Percentiles rank a stretch among this genome's conserved stretches.
These are phyloP conservation scores for Fusarium scirpi DNA, from an alignment of 2,329 filamentous ascomycete genomes.

Conservation along the genomic window DNA sequence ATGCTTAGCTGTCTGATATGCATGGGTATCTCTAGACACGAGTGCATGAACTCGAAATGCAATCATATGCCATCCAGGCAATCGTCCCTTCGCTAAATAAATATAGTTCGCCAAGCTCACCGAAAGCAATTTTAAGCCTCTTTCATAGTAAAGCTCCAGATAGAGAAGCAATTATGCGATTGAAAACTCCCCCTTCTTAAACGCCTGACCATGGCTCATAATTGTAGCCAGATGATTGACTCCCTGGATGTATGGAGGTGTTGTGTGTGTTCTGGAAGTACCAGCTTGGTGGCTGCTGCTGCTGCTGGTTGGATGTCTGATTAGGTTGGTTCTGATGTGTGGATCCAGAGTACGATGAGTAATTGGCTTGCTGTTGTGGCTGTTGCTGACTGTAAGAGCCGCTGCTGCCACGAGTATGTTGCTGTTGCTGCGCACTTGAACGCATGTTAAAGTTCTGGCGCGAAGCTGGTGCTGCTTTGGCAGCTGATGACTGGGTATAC, in stretches of 20 bases:
- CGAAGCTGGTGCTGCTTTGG: conserved; percentile 25
- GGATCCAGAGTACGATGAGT: conserved; percentile 32
- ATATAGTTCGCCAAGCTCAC: not conserved
- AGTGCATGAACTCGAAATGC: conserved; percentile 5
- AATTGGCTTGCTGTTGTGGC: conserved; percentile 33
- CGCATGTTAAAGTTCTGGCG: conserved; percentile 44
- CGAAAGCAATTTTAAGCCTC: conserved; percentile 2
- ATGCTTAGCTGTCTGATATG: not conserved
- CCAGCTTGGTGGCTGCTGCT: conserved; percentile 40
- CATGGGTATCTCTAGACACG: conserved; percentile 22
- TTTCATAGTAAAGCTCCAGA: conserved; percentile 1
- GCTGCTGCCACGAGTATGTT: conserved; percentile 24
- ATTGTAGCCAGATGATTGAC: conserved; percentile 44
- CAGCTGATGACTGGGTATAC: conserved; percentile 30
- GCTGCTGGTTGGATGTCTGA: conserved; percentile 34
- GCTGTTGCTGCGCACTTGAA: conserved; percentile 3
- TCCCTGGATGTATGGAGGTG: conserved; percentile 31
- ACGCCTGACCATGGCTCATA: conserved; percentile 42
- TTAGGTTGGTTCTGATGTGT: conserved; percentile 38
- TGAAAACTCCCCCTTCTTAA: not conserved
- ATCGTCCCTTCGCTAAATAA: not conserved
- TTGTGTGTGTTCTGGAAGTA: conserved; percentile 45
- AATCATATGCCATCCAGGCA: not conserved
- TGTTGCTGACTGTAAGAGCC: conserved; percentile 33
- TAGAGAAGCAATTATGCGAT: not conserved